phyloP scores from a whole-genome alignment of 352 stramenopile species.

The Phytophthora sp. region DNA sequence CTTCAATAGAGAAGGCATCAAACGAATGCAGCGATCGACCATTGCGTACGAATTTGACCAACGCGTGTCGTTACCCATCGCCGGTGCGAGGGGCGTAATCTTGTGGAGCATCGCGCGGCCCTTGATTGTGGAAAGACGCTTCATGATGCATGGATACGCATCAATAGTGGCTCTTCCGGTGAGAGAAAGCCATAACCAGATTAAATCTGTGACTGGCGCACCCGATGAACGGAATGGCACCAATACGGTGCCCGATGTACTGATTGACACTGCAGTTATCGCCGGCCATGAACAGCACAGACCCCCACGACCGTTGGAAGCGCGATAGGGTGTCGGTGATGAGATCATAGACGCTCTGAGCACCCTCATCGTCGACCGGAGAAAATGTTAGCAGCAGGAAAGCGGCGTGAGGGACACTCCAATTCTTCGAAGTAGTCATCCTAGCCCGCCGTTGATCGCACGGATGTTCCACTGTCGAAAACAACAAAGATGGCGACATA shows the following conservation, averaged over 20 bases:
- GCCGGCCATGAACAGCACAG: slow-evolving; percentile 24
- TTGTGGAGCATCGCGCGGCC: too few relatives aligned
- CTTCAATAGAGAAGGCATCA: not conserved
- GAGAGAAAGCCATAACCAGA: slow-evolving; percentile 4
- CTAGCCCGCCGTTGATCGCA: too few relatives aligned
- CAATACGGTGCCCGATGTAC: slow-evolving; percentile 10
- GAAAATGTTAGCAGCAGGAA: too few relatives aligned
- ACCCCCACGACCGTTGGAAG: slow-evolving; percentile 12
- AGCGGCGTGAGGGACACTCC: too few relatives aligned
- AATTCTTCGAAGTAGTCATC: too few relatives aligned
- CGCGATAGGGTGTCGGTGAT: slow-evolving; percentile 23
- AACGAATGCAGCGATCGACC: not conserved
- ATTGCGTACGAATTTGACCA: not conserved
- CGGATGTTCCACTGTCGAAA: too few relatives aligned
- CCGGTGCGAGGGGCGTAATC: too few relatives aligned
- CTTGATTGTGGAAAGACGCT: too few relatives aligned
- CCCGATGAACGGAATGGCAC: slow-evolving; percentile 13
- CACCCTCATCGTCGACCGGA: too few relatives aligned
- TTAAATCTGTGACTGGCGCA: slow-evolving; percentile 28
- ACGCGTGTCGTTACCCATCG: not conserved
- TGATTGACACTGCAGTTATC: slow-evolving; percentile 31
- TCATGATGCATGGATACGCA: too few relatives aligned
- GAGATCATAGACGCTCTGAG: too few relatives aligned
- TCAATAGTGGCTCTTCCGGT: not conserved
- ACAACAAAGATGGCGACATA: not conserved